Conservation (phyloP, 108 stramenopile species). For the Cyclostephanos tholiformis region DNA sequence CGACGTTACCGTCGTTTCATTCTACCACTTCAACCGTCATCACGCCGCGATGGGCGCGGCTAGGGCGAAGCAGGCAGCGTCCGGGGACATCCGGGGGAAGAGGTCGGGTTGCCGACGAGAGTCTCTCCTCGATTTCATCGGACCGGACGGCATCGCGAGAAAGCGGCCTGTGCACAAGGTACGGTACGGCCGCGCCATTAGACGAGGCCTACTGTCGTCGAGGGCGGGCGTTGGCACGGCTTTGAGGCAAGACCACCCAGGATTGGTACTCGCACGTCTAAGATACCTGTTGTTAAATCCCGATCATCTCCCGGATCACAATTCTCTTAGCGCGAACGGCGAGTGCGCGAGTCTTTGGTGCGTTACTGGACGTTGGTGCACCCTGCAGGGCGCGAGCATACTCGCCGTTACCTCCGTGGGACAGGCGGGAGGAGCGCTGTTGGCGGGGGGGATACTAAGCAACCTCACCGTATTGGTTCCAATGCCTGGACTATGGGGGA, state of each 20-base stretch:
- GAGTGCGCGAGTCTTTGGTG: slow-evolving; percentile 62
- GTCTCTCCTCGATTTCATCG: slow-evolving; percentile 35
- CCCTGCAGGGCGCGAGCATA: slow-evolving; percentile 55
- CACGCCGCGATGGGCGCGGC: slow-evolving; percentile 33
- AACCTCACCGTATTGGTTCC: slow-evolving; percentile 47
- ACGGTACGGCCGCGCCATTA: slow-evolving; percentile 37
- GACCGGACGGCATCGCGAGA: slow-evolving; percentile 31
- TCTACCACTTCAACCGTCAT: slow-evolving; percentile 48
- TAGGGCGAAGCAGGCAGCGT: slow-evolving; percentile 10
- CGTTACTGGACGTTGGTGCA: slow-evolving; percentile 50
- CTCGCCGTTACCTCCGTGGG: slow-evolving; percentile 51
- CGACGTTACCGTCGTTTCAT: slow-evolving; percentile 50
- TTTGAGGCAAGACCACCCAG: slow-evolving; percentile 38
- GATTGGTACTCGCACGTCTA: slow-evolving; percentile 44
- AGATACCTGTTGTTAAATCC: slow-evolving; percentile 50
- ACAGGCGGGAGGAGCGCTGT: slow-evolving; percentile 53
- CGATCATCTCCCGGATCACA: slow-evolving; percentile 46
- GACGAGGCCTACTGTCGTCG: slow-evolving; percentile 30
- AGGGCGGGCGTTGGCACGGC: slow-evolving; percentile 52
- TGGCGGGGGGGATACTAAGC: slow-evolving; percentile 52
- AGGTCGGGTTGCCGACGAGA: slow-evolving; percentile 37
- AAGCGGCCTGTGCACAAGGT: slow-evolving; percentile 46
- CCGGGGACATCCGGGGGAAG: slow-evolving; percentile 35
- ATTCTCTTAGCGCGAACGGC: slow-evolving; percentile 48
- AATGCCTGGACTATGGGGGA: slow-evolving; percentile 61